Percentiles rank a stretch among this genome's conserved stretches.
Evolutionary conservation across 805 yeast genomes (phyloP).

Genomic region (Pichia thaimueangensis): DNA sequence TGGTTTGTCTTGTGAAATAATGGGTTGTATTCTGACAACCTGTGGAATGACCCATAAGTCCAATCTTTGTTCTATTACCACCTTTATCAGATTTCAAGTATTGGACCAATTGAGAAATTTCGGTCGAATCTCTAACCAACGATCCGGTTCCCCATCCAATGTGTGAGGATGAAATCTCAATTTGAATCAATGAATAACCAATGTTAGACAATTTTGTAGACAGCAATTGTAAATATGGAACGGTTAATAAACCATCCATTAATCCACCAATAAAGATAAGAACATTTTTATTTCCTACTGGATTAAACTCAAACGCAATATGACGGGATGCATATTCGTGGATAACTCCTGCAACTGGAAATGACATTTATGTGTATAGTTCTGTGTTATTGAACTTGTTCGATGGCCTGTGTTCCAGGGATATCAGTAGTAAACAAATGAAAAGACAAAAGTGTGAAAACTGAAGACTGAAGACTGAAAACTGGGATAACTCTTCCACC

Average conservation of each 20-base stretch:
- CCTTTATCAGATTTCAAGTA: slow-evolving; percentile 46
- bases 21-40: slow-evolving; percentile 76
- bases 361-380: too few relatives aligned
- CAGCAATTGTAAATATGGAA: slow-evolving; percentile 55
- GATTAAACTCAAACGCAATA: slow-evolving; percentile 51
- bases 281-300: slow-evolving; percentile 36
- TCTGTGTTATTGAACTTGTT: too few relatives aligned
- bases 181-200: slow-evolving; percentile 59
- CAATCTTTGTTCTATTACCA: slow-evolving; percentile 41
- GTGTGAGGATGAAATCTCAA: slow-evolving; percentile 49
- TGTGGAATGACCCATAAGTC: slow-evolving; percentile 78
- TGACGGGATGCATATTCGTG: slow-evolving; percentile 40
- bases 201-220: slow-evolving; percentile 32
- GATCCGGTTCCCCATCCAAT: slow-evolving; percentile 74
- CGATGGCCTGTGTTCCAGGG: too few relatives aligned
- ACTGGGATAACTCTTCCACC: too few relatives aligned
- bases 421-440: too few relatives aligned
- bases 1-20: slow-evolving; percentile 40
- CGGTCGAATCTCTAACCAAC: slow-evolving; percentile 50
- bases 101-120: slow-evolving; percentile 47
- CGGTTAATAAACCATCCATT: slow-evolving; percentile 62
- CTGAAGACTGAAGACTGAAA: too few relatives aligned
- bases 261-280: slow-evolving; percentile 70
- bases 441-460: too few relatives aligned
- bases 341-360: slow-evolving; percentile 33